Evolutionary conservation across 2,329 filamentous ascomycete genomes (phyloP), one percentile per base, ranked within the genome.

Genomic region (Aspergillus spinulosporus): DNA sequence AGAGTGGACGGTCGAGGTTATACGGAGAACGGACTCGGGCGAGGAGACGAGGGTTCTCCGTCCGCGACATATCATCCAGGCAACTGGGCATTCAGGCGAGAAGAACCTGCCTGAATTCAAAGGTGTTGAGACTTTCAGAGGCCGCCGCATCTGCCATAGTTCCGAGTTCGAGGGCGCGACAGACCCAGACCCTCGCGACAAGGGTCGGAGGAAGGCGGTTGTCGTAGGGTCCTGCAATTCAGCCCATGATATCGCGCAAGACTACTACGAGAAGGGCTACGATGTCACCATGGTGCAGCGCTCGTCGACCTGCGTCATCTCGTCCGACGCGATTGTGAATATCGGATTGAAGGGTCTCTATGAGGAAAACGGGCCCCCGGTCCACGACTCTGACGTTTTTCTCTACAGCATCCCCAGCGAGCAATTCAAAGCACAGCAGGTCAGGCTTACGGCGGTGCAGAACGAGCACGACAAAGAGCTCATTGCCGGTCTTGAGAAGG

Each of bases 221-320:
- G 82, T 90, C 0, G 78, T 90, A 0, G 88, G 87, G 1, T 85
- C 83, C 1, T 88, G 86, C 69, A 89, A 88, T 69, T 88, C 84
- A 0, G 84, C 78, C 4, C 85, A 88, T 62, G 87, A 89, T 60
- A 89, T 89, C 54, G 82, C 84, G 0, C 86, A 88, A 55, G 84
- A 89, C 59, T 88, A 81, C 63, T 78, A 82, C 36, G 85, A 88
- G 62, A 83, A 84, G 49, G 88, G 87, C 0, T 86, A 85, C 59
- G 76, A 83, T 2, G 82, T 89, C 1, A 90, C 87, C 0, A 86
- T 90, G 69, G 79, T 90, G 0, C 88, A 90, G 70, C 81, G 88
- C 3, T 84, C 82, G 0, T 82, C 80, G 6, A 89, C 88, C 0
- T 83, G 81, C 52, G 85, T 90, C 2, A 76, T 88, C 0, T 82